These are phyloP conservation scores for Lactifluus rugatus DNA, from an alignment of 768 basidiomycete species.

Conservation along the genomic window DNA sequence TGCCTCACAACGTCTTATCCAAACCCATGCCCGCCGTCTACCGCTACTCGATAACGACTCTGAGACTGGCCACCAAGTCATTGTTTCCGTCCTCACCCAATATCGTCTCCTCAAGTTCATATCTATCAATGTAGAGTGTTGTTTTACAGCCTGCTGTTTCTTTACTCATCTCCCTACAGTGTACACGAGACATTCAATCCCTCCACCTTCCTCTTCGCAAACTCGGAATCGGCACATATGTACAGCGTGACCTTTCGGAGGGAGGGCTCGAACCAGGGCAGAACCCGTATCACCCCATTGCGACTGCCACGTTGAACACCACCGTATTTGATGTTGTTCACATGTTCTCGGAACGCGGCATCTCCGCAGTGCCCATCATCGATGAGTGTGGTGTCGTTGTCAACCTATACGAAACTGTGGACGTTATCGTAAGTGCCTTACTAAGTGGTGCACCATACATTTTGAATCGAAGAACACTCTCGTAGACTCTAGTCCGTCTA, in stretches of 20 bases:
- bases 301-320: constrained; percentile 82
- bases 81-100: constrained; percentile 93
- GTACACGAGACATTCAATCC: constrained; percentile 72
- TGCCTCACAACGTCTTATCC: constrained; percentile 81
- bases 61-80: constrained; percentile 90
- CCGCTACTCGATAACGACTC: constrained; percentile 90
- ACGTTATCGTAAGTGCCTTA: constrained; percentile 73
- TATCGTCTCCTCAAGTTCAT: constrained; percentile 98
- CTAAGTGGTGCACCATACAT: background rate
- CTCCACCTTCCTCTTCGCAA: constrained; percentile 73
- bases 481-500: constrained; percentile 83
- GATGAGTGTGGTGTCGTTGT: constrained; percentile 88
- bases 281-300: constrained; percentile 81
- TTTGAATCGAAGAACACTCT: background rate
- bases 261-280: constrained; percentile 41
- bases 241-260: constrained; percentile 38
- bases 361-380: constrained; percentile 94
- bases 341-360: constrained; percentile 92
- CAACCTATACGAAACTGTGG: constrained; percentile 96
- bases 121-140: constrained; percentile 76
- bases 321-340: constrained; percentile 98
- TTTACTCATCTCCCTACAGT: constrained; percentile 38
- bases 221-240: constrained; percentile 91
- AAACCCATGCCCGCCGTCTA: constrained; percentile 89
- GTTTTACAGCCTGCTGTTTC: background rate